Percentiles rank a stretch among this genome's conserved stretches.
phyloP scores from a whole-genome alignment of 768 basidiomycete species.

The Russula dissimulans region DNA sequence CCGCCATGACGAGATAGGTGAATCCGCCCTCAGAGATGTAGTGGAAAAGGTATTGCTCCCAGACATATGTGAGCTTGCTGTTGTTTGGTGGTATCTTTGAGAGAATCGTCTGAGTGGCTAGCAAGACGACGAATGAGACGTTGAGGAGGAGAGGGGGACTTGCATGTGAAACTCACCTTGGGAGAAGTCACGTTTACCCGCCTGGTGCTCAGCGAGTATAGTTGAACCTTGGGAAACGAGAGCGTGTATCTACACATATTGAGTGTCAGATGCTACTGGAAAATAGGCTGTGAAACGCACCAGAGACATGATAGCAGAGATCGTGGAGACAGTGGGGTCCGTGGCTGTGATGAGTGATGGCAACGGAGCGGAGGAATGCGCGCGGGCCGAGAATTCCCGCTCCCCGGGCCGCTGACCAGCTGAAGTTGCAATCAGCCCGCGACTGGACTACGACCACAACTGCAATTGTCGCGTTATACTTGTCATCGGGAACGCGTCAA shows the following conservation, averaged over 20 bases:
- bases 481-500: neutral
- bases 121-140: neutral
- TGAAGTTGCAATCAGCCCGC: neutral
- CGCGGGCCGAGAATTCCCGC: neutral
- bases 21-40: slow-evolving; percentile 86
- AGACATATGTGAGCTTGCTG: slow-evolving; percentile 78
- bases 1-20: slow-evolving; percentile 88
- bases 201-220: slow-evolving; percentile 82
- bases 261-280: neutral
- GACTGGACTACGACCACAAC: neutral
- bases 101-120: slow-evolving; percentile 82
- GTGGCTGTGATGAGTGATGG: neutral
- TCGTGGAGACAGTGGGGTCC: neutral
- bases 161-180: slow-evolving; percentile 44
- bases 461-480: neutral
- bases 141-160: neutral
- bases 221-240: slow-evolving; percentile 69
- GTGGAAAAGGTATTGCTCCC: slow-evolving; percentile 92
- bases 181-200: slow-evolving; percentile 77
- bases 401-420: neutral
- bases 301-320: slow-evolving; percentile 11
- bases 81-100: slow-evolving; percentile 89
- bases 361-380: too few species aligned
- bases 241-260: slow-evolving; percentile 59
- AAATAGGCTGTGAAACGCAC: neutral